Percentiles rank a stretch among this genome's conserved stretches.
Evolutionary conservation across 257 asterid species (phyloP).

Genomic region (Henckelia pumila): DNA sequence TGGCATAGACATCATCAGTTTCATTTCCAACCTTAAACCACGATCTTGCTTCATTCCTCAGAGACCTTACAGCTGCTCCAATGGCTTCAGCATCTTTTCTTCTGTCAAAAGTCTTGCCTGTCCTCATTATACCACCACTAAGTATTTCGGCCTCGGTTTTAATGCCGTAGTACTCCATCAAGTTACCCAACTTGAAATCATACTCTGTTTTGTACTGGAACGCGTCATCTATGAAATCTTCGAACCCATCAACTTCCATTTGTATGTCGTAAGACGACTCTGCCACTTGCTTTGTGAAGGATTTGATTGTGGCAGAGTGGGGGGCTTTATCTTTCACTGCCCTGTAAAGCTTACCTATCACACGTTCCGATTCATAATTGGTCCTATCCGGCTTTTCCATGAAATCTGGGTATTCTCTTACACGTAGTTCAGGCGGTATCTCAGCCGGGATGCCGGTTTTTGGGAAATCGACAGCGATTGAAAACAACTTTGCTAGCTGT

Average conservation of each 20-base stretch:
- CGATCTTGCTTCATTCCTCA: conserved; percentile 71
- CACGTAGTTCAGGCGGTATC: conserved; percentile 69
- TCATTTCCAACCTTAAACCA: conserved; percentile 66
- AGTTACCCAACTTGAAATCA: conserved; percentile 74
- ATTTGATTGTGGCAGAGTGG: conserved; percentile 22
- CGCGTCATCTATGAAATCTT: conserved; percentile 62
- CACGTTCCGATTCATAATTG: conserved; percentile 43
- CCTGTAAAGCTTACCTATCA: conserved; percentile 79
- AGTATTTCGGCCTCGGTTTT: conserved; percentile 83
- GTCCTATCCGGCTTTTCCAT: conserved; percentile 82
- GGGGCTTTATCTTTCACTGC: conserved; percentile 61
- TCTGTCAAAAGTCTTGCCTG: conserved; percentile 65
- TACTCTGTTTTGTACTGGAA: conserved; percentile 55
- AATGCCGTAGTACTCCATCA: conserved; percentile 84
- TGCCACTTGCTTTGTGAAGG: conserved; percentile 65
- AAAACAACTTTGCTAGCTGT: conserved; percentile 57
- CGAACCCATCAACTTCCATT: conserved; percentile 66
- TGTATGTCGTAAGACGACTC: conserved; percentile 52
- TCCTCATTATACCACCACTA: conserved; percentile 69
- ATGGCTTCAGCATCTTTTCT: conserved; percentile 76
- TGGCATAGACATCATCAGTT: conserved; percentile 44
- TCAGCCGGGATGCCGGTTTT: conserved; percentile 89
- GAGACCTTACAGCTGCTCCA: conserved; percentile 57
- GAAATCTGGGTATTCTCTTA: conserved; percentile 80
- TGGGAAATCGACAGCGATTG: conserved; percentile 88